Base-by-base conservation (phyloP, 768 basidiomycete genomes). In the Russula sp. region DNA sequence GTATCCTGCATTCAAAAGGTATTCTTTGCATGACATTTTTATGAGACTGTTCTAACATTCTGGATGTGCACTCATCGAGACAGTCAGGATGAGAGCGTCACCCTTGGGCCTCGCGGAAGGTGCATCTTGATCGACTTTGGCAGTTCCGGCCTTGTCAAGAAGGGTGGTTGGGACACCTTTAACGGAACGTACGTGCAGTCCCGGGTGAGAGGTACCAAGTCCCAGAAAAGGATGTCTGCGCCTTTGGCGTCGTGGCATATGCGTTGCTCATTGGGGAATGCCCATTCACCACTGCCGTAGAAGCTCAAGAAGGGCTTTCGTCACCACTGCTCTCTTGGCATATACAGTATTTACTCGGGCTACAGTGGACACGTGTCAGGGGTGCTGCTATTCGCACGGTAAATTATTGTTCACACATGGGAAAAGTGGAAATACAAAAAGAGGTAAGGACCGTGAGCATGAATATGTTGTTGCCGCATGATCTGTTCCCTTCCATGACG, bases 221-320 rank as follows among this genome's bases (percentile, higher is more conserved):
- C 39, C 95, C 94, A 71, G 94, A 96, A 72, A 94, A 98, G 74
- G 96, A 99, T 68, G 90, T 98, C 3, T 99, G 96, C 95, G 96
- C 96, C 0, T 91, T 96, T 64, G 96, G 96, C 14, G 94, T 98
- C 27, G 93, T 99, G 22, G 94, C 88, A 13, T 99, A 94, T 73
- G 96, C 98, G 60, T 83, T 99, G 65, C 82, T 98, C 18, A 83
- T 88, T 20, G 92, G 93, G 6, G 93, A 96, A 77, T 95, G 93
- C 70, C 92, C 92, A 1, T 95, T 94, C 77, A 84, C 87, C 76
- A 92, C 89, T 18, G 88, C 94, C 1, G 88, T 86, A 44, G 95
- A 98, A 73, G 92, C 94, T 0, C 91, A 95, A 69, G 88, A 86
- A 50, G 92, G 94, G 1, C 78, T 96, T 9, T 75, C 78, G 50